Evolutionary conservation across 1,284 basidiomycete genomes (phyloP), one percentile per base, ranked within the genome.

Genomic region (Puccinia brachypodii): DNA sequence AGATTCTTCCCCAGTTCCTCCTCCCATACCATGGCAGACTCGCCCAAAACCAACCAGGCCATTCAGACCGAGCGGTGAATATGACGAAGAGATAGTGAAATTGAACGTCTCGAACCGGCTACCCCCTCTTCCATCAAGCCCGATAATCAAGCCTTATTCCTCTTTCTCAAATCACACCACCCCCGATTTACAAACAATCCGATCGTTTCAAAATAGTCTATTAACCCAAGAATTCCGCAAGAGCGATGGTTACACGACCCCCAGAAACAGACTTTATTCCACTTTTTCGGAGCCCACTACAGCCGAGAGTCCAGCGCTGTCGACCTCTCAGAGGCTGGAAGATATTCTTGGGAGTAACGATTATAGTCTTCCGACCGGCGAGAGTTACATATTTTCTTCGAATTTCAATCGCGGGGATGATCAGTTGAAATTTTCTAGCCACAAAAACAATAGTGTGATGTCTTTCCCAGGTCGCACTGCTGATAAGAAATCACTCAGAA

Each of bases 21-120:
- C 62, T 38, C 62, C 62, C 36, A 66, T 66, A 66, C 62, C 62
- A 7, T 66, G 62, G 62, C 62, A 40, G 31, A 66, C 62, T 66
- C 62, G 62, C 11, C 62, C 62, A 3, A 66, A 36, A 66, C 62
- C 62, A 13, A 40, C 62, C 9, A 66, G 62, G 19, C 62, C 62
- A 1, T 66, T 66, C 13, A 66, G 62, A 40, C 62, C 62, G 6
- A 66, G 33, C 62, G 62, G 62, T 9, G 62, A 66, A 66, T 66
- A 66, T 40, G 62, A 66, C 36, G 62, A 66, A 40, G 62, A 66
- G 14, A 66, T 66, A 22, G 62, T 66, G 36, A 8, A 66, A n/a
- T 40, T 66, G 62, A 66, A 62, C 25, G 60, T 36, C 60, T 62
- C 60, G 31, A 62, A 62, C 19, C 31, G 36, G 25, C 33, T 66